Base-by-base conservation (phyloP, 202 grass and related monocot species). In the Elaeis oleifera region DNA sequence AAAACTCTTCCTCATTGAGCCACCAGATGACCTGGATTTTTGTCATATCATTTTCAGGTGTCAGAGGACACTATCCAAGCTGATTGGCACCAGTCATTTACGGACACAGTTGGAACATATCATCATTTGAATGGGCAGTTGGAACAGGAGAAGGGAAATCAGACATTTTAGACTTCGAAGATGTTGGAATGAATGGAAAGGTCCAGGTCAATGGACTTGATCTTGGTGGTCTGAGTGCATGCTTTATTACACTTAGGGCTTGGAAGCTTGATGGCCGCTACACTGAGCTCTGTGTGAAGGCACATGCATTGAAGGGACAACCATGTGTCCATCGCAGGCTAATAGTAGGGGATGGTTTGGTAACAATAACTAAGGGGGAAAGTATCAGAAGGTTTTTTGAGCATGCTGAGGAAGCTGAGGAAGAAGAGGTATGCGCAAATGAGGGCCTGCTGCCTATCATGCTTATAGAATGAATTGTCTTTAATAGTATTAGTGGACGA, bases 371-470 rank as follows among this genome's bases (percentile, higher is more conserved):
- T 26, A 79, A 92, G 60, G 94, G 88, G 16, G 94, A 89, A 73
- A 84, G 80, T 64, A 89, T 97, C 61, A 88, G 74, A 74, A 84
- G 51, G 78, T 92, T 97, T 69, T 97, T 92, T 78, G 94, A 92
- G 79, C 85, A 97, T 67, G 94, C 88, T 75, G 94, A 92, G 74
- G 88, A 97, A 79, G 84, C 88, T 1, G 94, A 92, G 65, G 94
- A 97, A 88, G 87, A 96, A 70, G 94, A 97, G 82, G 92, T 97
- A 89, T 24, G 77, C 86, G 54, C 11, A 17, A 23, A 16, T 63
- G 49, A 3, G 28, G 54, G 48, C 18, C 4, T 56, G 14, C 18
- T 63, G 26, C 14, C 5, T 54, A 54, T 63, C 14, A 39, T 14
- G 13, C 25, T 63, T 25, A 54, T 17, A 25, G 27, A 18, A 6